phyloP scores from a whole-genome alignment of 306 rosid genomes.

The Begonia fuchsioides region DNA sequence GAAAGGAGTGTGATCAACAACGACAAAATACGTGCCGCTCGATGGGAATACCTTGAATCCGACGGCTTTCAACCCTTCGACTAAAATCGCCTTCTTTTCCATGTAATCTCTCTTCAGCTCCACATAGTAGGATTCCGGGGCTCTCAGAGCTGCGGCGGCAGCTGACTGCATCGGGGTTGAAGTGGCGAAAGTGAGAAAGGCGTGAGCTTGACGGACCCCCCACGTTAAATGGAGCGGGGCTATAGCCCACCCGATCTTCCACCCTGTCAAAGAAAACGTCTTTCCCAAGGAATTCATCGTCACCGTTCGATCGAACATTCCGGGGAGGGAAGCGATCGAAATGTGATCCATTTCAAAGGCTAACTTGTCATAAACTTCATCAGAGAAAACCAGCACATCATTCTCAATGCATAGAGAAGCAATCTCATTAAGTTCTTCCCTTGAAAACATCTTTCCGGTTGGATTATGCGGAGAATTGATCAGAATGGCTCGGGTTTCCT shows the following conservation, averaged over 20 bases:
- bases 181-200: constrained; percentile 68
- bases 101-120: constrained; percentile 66
- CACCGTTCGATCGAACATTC: constrained; percentile 78
- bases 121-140: constrained; percentile 64
- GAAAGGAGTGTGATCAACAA: constrained; percentile 88
- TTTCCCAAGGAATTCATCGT: constrained; percentile 83
- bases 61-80: constrained; percentile 62
- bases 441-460: constrained; percentile 76
- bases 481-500: constrained; percentile 63
- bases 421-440: constrained; percentile 45
- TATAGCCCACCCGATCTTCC: constrained; percentile 91
- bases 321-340: constrained; percentile 69
- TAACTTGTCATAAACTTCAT: constrained; percentile 82
- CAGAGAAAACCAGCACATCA: constrained; percentile 57
- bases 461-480: constrained; percentile 84
- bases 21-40: constrained; percentile 74
- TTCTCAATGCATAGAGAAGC: constrained; percentile 85
- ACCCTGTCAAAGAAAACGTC: constrained; percentile 85
- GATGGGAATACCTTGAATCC: constrained; percentile 83
- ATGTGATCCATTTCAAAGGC: constrained; percentile 88
- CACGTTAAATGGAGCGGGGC: constrained; percentile 75
- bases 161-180: constrained; percentile 90
- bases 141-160: constrained; percentile 72
- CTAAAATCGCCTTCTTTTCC: constrained; percentile 69
- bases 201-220: constrained; percentile 66